A percentile compares a stretch with the other conserved stretches of the same genome.
Evolutionary conservation across 1,284 basidiomycete species (phyloP).

Genomic region (Heterobasidion annosum): DNA sequence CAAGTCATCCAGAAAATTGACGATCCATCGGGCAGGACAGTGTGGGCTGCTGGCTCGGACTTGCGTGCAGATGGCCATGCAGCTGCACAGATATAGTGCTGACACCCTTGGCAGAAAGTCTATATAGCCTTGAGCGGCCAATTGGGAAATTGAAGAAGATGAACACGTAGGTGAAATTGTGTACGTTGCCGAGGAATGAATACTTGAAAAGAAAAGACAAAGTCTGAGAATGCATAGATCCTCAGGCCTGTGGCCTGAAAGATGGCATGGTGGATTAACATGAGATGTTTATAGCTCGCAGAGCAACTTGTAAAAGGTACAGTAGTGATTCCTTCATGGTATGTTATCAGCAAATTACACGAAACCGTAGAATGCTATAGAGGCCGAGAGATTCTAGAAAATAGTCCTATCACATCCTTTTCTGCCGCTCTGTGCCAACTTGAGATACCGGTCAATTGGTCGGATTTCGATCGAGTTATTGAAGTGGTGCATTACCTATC

Average conservation of each 20-base stretch:
- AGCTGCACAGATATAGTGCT: constrained; percentile 68
- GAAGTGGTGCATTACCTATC: constrained; percentile 34
- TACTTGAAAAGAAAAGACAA: no score
- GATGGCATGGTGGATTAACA: no score
- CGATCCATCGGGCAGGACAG: constrained; percentile 53
- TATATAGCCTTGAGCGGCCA: neutral
- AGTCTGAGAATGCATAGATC: no score
- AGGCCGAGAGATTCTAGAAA: no score
- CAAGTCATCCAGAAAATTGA: constrained; percentile 80
- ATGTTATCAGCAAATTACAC: no score
- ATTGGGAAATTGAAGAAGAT: neutral
- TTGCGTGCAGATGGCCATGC: constrained; percentile 84
- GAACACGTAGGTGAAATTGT: no score
- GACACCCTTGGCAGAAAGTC: neutral
- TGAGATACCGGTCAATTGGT: neutral
- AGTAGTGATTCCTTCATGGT: no score
- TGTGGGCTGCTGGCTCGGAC: constrained; percentile 89
- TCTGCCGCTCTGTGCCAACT: constrained; percentile 66
- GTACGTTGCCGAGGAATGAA: no score
- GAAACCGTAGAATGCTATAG: no score
- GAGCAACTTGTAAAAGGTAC: no score
- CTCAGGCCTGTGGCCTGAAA: no score
- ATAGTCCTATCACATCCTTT: constrained; percentile 45
- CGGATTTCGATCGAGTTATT: constrained; percentile 4
- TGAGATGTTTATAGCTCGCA: no score